These are phyloP conservation scores for Wickerhamiella azyma DNA, from an alignment of 805 yeast species.

Conservation along the genomic window DNA sequence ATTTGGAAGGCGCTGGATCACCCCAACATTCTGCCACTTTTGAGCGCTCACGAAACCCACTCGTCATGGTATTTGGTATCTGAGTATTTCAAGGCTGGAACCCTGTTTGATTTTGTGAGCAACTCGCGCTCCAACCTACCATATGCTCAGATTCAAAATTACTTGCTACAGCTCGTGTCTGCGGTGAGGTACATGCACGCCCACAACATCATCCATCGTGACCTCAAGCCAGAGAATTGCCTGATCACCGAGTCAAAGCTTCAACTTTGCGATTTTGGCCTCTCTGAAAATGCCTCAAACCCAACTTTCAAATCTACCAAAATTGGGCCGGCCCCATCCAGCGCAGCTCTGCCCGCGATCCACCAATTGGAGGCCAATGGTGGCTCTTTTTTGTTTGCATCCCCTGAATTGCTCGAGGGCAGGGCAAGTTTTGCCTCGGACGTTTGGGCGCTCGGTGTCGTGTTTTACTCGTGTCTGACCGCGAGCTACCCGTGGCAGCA, in stretches of 20 bases:
- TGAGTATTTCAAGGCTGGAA: conserved; percentile 56
- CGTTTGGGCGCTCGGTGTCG: conserved; percentile 83
- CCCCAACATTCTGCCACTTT: conserved; percentile 47
- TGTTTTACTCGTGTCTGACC: conserved; percentile 55
- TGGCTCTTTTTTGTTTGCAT: conserved; percentile 86
- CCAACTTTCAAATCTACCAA: background rate
- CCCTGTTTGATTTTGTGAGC: conserved; percentile 44
- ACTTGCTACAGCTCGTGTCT: conserved; percentile 39
- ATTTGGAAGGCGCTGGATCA: conserved; percentile 66
- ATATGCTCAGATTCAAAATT: conserved; percentile 46
- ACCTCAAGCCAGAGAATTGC: conserved; percentile 70
- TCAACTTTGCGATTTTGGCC: conserved; percentile 80
- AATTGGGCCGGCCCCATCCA: conserved; percentile 7
- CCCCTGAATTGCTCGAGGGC: conserved; percentile 65
- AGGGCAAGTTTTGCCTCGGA: conserved; percentile 55
- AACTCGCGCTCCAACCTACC: conserved; percentile 17
- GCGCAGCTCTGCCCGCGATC: background rate
- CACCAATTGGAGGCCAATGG: background rate
- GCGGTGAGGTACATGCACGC: conserved; percentile 55
- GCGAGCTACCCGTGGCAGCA: conserved; percentile 76
- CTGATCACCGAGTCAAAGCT: conserved; percentile 39
- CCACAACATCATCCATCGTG: conserved; percentile 63
- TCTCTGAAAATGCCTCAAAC: conserved; percentile 31
- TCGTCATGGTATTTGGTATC: conserved; percentile 60
- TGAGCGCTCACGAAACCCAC: conserved; percentile 46